phyloP scores from a whole-genome alignment of 1,284 basidiomycete species.

The Coniferiporia sulphurascens region DNA sequence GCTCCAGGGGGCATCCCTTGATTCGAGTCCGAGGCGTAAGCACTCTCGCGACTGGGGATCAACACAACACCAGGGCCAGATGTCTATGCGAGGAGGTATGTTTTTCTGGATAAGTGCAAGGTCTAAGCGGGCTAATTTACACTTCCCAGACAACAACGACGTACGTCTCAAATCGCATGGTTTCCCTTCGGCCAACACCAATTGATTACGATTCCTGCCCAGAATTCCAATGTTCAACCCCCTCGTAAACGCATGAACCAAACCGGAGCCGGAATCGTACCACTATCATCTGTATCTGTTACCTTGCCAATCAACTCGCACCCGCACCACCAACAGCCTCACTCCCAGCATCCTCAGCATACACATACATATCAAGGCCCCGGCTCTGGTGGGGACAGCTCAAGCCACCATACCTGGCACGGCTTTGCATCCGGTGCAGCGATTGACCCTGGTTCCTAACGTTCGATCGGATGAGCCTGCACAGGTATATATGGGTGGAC shows the following conservation, averaged over 20 bases:
- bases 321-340: neutral
- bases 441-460: neutral
- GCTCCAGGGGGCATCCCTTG: neutral
- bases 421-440: neutral
- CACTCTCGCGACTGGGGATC: slow-evolving; percentile 12
- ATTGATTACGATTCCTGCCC: neutral
- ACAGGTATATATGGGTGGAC: neutral
- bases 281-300: neutral
- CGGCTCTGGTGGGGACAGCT: neutral
- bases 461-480: neutral
- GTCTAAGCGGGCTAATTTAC: neutral
- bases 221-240: slow-evolving; percentile 3
- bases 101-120: neutral
- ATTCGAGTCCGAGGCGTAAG: slow-evolving; percentile 10
- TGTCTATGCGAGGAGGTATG: neutral
- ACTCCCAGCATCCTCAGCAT: neutral
- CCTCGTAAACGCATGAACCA: slow-evolving; percentile 16
- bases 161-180: slow-evolving; percentile 4
- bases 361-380: neutral
- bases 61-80: neutral
- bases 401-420: neutral
- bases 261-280: neutral
- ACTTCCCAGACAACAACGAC: slow-evolving; percentile 2
- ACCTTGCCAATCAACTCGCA: neutral
- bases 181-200: neutral